phyloP scores from a whole-genome alignment of 345 rosid species.

The Eucalyptus coolabah region DNA sequence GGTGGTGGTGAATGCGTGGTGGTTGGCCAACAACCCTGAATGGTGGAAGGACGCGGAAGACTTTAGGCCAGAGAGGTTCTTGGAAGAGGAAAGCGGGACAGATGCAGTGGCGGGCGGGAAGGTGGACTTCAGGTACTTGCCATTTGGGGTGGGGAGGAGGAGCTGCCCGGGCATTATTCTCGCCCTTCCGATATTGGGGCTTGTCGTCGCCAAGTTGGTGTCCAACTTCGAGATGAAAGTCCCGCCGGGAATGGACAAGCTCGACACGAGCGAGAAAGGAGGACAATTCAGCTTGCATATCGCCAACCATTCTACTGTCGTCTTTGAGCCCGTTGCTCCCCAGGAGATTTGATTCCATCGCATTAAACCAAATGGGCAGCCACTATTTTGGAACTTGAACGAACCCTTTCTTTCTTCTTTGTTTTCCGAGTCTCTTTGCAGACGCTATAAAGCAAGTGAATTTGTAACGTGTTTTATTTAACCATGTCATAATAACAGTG shows the following conservation, averaged over 20 bases:
- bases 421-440: neutral
- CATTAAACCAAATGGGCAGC: neutral
- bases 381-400: neutral
- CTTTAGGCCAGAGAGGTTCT: constrained; percentile 48
- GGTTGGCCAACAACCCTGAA: constrained; percentile 52
- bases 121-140: constrained; percentile 46
- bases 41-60: constrained; percentile 41
- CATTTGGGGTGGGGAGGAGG: constrained; percentile 48
- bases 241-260: constrained; percentile 18
- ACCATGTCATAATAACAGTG: neutral
- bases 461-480: neutral
- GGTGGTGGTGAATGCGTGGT: constrained; percentile 58
- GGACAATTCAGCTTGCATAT: constrained; percentile 66
- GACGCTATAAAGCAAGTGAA: neutral
- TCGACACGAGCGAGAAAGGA: constrained; percentile 46
- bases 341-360: neutral
- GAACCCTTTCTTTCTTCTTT: neutral
- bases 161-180: constrained; percentile 56
- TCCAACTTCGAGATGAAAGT: constrained; percentile 27
- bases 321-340: constrained; percentile 13
- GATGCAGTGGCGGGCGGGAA: constrained; percentile 39
- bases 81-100: constrained; percentile 26
- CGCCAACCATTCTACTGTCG: constrained; percentile 46
- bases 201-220: constrained; percentile 36
- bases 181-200: constrained; percentile 49